Percentiles rank a stretch among this genome's conserved stretches.
Evolutionary conservation across 2,329 filamentous ascomycete species (phyloP).

Genomic region (Endothia cerciana): DNA sequence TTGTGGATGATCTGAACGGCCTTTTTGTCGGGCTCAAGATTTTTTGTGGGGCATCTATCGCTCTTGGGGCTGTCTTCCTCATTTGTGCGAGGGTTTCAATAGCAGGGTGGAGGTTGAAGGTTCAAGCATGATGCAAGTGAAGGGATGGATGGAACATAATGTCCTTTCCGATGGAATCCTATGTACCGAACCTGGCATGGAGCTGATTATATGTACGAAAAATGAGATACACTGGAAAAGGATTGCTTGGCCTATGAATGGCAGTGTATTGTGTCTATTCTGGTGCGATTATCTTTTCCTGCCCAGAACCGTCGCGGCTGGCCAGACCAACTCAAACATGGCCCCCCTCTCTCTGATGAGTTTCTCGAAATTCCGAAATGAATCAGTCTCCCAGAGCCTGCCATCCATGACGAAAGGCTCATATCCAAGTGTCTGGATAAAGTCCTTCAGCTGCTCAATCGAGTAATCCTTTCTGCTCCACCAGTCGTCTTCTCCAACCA

Average conservation of each 20-base stretch:
- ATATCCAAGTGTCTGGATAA: constrained; percentile 20
- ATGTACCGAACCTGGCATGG: background rate
- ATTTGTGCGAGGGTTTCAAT: constrained; percentile 11
- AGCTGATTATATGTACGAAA: no score
- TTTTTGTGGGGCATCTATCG: constrained; percentile 24
- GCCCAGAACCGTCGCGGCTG: constrained; percentile 8
- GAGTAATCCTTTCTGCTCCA: constrained; percentile 12
- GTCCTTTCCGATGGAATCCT: background rate
- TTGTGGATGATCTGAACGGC: constrained; percentile 17
- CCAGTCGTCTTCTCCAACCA: constrained; percentile 9
- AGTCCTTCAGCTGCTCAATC: constrained; percentile 20
- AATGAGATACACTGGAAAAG: no score
- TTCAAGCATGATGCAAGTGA: background rate
- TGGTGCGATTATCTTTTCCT: background rate
- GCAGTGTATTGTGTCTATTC: background rate
- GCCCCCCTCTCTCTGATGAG: background rate
- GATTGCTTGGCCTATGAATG: background rate
- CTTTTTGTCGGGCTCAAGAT: constrained; percentile 26
- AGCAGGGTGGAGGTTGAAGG: constrained; percentile 4
- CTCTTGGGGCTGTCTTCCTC: background rate
- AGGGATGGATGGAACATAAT: background rate
- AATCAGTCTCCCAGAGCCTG: constrained; percentile 13
- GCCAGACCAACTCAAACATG: constrained; percentile 16
- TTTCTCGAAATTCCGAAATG: constrained; percentile 7
- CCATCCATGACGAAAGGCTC: constrained; percentile 21